Percentiles rank a stretch among this genome's conserved stretches.
Evolutionary conservation across 73 alveolate genomes (phyloP).

Genomic region (Diophrys appendiculata): DNA sequence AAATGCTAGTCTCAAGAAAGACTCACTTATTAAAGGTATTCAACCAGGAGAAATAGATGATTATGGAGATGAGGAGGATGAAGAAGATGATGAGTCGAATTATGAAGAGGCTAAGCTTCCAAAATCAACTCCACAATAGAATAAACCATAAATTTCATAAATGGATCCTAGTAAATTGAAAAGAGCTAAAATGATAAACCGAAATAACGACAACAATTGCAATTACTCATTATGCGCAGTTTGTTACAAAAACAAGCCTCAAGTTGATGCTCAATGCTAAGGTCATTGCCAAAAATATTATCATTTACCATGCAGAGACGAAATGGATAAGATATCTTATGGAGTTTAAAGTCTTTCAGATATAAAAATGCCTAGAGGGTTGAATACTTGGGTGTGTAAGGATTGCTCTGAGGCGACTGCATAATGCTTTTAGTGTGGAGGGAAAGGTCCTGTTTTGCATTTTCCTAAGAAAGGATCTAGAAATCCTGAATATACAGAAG

Average conservation of each 20-base stretch:
- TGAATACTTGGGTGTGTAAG: slow-evolving; percentile 58
- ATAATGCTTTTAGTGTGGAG: slow-evolving; percentile 68
- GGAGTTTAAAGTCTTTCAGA: neutral
- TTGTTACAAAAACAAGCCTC: slow-evolving; percentile 24
- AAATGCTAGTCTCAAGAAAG: too few relatives aligned
- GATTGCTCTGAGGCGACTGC: slow-evolving; percentile 71
- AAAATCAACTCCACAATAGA: too few relatives aligned
- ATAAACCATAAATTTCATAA: too few relatives aligned
- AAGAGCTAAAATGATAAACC: slow-evolving; percentile 19
- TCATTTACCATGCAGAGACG: slow-evolving; percentile 75
- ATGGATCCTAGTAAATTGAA: too few relatives aligned
- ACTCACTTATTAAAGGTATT: too few relatives aligned
- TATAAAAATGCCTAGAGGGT: neutral
- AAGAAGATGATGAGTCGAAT: slow-evolving; percentile 6
- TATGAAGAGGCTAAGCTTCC: slow-evolving; percentile 16
- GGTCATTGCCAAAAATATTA: slow-evolving; percentile 81
- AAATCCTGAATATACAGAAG: slow-evolving; percentile 8
- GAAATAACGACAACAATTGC: slow-evolving; percentile 14
- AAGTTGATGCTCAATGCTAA: slow-evolving; percentile 36
- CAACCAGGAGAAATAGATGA: too few relatives aligned
- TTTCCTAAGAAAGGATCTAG: slow-evolving; percentile 56
- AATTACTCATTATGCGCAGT: slow-evolving; percentile 64
- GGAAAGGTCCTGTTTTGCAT: slow-evolving; percentile 51
- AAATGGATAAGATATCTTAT: neutral
- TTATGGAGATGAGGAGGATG: too few relatives aligned